A percentile compares a stretch with the other conserved stretches of the same genome.
Evolutionary conservation across 148 eudicot genomes (phyloP).

Genomic region (Rhododendron ferrugineum): DNA sequence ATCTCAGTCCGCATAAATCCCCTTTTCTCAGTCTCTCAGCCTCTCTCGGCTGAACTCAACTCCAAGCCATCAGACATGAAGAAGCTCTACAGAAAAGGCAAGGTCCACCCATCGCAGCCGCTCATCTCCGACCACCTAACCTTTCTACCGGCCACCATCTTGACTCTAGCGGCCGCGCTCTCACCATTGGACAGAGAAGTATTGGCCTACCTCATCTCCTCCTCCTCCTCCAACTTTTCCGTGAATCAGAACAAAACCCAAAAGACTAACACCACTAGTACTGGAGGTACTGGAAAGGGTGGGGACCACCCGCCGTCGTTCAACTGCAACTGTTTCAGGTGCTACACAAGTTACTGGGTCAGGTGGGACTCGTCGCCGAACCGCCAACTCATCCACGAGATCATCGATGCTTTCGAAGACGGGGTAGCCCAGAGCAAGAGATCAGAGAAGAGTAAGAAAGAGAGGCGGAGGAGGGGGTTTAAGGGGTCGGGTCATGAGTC

Average conservation of each 20-base stretch:
- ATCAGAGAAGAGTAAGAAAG: slow-evolving; percentile 12
- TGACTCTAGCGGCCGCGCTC: slow-evolving; percentile 53
- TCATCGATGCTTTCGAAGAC: slow-evolving; percentile 77
- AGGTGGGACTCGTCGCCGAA: slow-evolving; percentile 83
- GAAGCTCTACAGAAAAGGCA: slow-evolving; percentile 58
- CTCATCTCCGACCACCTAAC: slow-evolving; percentile 40
- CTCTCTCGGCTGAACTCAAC: not conserved
- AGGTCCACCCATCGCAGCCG: slow-evolving; percentile 70
- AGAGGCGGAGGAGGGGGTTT: slow-evolving; percentile 22
- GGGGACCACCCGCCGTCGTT: slow-evolving; percentile 44
- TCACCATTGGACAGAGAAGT: slow-evolving; percentile 56
- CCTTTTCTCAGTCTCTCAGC: not conserved
- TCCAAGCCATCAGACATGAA: slow-evolving; percentile 33
- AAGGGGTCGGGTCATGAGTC: slow-evolving; percentile 8
- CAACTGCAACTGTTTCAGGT: slow-evolving; percentile 61
- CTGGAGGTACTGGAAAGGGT: not conserved
- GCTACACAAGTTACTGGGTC: slow-evolving; percentile 71
- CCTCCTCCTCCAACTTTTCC: not conserved
- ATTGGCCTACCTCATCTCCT: slow-evolving; percentile 67
- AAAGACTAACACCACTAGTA: not conserved
- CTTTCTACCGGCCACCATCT: slow-evolving; percentile 60
- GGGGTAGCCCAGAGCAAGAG: slow-evolving; percentile 16
- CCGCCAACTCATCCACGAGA: slow-evolving; percentile 71
- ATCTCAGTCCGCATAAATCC: not conserved
- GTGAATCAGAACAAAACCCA: not conserved